A percentile compares a stretch with the other conserved stretches of the same genome.
phyloP scores from a whole-genome alignment of 352 stramenopile species.

The Hyphochytrium catenoides region DNA sequence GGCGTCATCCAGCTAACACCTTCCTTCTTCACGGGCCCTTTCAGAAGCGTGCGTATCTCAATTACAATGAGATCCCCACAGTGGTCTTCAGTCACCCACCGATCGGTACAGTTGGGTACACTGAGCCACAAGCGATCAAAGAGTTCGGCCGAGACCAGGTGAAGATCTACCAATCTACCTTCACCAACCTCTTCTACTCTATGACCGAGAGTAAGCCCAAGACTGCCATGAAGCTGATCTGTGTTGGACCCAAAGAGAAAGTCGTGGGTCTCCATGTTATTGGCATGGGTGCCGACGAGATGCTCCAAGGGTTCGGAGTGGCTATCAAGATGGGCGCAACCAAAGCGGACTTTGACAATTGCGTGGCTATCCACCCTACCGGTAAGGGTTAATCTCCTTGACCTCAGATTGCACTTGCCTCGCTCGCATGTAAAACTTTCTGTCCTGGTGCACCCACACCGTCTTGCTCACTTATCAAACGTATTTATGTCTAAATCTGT shows the following conservation, averaged over 20 bases:
- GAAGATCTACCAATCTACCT: conserved; percentile 83
- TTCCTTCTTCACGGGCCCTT: background rate
- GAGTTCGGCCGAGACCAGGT: conserved; percentile 79
- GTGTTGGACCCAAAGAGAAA: conserved; percentile 42
- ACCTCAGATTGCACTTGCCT: too few relatives aligned
- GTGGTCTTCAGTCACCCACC: conserved; percentile 90
- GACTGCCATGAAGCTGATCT: conserved; percentile 80
- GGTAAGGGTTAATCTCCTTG: too few relatives aligned
- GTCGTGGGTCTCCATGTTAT: conserved; percentile 89
- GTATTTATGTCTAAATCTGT: too few relatives aligned
- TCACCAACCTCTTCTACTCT: conserved; percentile 84
- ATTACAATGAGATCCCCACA: conserved; percentile 84
- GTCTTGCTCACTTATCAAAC: too few relatives aligned
- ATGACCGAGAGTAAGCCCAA: conserved; percentile 73
- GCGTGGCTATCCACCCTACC: conserved; percentile 87
- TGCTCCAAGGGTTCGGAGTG: conserved; percentile 92
- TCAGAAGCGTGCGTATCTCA: conserved; percentile 23
- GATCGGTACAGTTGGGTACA: conserved; percentile 83
- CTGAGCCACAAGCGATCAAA: conserved; percentile 64
- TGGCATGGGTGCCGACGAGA: conserved; percentile 80
- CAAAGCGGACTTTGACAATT: conserved; percentile 86
- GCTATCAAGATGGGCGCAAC: conserved; percentile 93
- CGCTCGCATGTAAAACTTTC: too few relatives aligned
- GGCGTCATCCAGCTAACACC: background rate
- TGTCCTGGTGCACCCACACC: too few relatives aligned